Percentiles rank a stretch among this genome's conserved stretches.
Conservation (phyloP, 1,284 basidiomycete genomes). For the Ustilago loliicola region DNA sequence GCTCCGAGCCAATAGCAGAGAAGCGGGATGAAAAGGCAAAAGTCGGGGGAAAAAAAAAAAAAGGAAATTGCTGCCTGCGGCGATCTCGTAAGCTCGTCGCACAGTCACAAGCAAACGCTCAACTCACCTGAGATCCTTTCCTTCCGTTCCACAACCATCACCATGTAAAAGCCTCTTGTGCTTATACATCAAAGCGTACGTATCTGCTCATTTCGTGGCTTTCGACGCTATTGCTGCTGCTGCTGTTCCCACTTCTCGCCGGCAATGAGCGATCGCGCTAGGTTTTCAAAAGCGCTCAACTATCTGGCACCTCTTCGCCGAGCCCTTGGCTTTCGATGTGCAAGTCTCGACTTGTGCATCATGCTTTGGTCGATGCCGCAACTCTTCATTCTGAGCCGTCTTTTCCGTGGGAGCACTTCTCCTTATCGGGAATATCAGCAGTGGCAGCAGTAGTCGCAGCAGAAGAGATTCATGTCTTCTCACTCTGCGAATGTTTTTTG, state of each 20-base stretch:
- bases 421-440: neutral
- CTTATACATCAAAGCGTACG: constrained; percentile 19
- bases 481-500: neutral
- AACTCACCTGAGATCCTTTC: neutral
- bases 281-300: constrained; percentile 57
- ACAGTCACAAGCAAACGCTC: neutral
- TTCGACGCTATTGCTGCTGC: neutral
- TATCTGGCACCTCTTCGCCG: constrained; percentile 62
- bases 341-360: constrained; percentile 6
- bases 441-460: neutral
- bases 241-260: constrained; percentile 12
- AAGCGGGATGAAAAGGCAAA: constrained; percentile 6
- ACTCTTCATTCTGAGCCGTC: constrained; percentile 57
- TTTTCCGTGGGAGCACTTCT: neutral
- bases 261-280: constrained; percentile 62
- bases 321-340: constrained; percentile 44
- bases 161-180: constrained; percentile 19
- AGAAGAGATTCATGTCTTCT: neutral
- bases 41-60: constrained; percentile 12
- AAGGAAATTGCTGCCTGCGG: constrained; percentile 15
- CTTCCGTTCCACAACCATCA: constrained; percentile 10
- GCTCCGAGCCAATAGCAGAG: neutral
- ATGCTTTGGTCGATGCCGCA: constrained; percentile 56
- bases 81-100: constrained; percentile 32
- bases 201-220: neutral